Evolutionary conservation across 2,329 filamentous ascomycete species (phyloP), one percentile per base, ranked within the genome.

Genomic region (Mariannaea sp.): DNA sequence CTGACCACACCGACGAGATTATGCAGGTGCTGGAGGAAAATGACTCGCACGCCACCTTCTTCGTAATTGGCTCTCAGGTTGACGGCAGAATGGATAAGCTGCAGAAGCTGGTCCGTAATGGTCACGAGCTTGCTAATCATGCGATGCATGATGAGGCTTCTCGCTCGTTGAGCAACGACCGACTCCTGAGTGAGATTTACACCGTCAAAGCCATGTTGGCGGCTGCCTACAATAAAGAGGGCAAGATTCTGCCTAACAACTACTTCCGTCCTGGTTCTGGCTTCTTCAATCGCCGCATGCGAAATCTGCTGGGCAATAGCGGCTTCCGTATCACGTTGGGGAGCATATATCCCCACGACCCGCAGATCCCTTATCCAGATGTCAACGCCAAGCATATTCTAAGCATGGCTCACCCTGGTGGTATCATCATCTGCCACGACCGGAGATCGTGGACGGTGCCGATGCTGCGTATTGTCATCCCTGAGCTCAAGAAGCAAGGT

Each of bases 211-310:
- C 58, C 0, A 76, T 82, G 65, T 82, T 92, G 44, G 72, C 77
- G 7, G 62, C 69, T 0, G 84, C 85, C 1, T 89, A 90, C 66
- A 64, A 56, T 35, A 75, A 72, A n/a, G 70, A 75, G 68, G 71
- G 57, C 32, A 67, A 56, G 45, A 65, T 73, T 36, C 77, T 82
- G 10, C 76, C 78, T 16, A 79, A 78, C 16, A 83, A 81, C 58
- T 93, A 87, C 71, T 96, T 94, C 72, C 83, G 92, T 0, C 92
- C 92, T 0, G 92, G 92, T 0, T 92, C 87, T 0, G 92, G 92
- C 12, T 87, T 95, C 70, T 96, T 96, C 75, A 91, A 81, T 65
- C 75, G 77, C 35, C 71, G 81, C 14, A 92, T 96, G 85, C 78
- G 88, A 16, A 70, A 73, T 27, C 68, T 87, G 29, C 72, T 90